Evolutionary conservation across 2,329 filamentous ascomycete species (phyloP), one percentile per base, ranked within the genome.

Genomic region (Penicillium sp.): DNA sequence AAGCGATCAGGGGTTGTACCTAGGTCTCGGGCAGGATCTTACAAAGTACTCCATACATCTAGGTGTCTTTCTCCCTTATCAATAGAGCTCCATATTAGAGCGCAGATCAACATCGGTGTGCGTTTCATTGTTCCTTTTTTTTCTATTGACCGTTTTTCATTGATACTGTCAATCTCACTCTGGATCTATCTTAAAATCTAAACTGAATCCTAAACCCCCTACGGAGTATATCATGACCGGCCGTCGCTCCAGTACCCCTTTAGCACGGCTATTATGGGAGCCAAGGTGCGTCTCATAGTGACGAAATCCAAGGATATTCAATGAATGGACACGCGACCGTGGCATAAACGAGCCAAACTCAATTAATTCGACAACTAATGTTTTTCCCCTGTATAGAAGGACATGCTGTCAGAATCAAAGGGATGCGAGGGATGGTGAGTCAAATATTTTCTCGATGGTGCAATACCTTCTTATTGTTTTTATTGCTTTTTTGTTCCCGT

Each of bases 211-310:
- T 15, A 3, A 33, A 25, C 13, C n/a, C 9, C n/a, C 42, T 3
- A n/a, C n/a, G n/a, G n/a, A n/a, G n/a, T 19, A 56, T 42, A 52
- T 23, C 12, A 57, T 67, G 65, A 51, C 58, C n/a, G 29, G 21
- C 27, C 55, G 47, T 41, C 52, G 47, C 45, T 50, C 66, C 12
- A 64, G 63, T 47, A 59, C 61, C 40, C 62, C 70, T 37, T 54
- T 73, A 51, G 68, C 69, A 33, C 65, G 70, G 50, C 59, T 73
- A 25, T 61, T 65, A 38, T 73, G 71, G 70, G 71, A 73, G 60
- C 67, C 69, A 31, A 69, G 65, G 71, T 73, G 27, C 64, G 71
- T 71, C 6, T 33, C 8, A 52, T 19, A 40, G 23, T 27, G 25
- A 23, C 38, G 19, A 13, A n/a, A 27, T 15, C 4, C 35, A 19